These are phyloP conservation scores for Paramyrothecium roridum DNA, from an alignment of 2,329 filamentous ascomycete genomes.

Conservation along the genomic window DNA sequence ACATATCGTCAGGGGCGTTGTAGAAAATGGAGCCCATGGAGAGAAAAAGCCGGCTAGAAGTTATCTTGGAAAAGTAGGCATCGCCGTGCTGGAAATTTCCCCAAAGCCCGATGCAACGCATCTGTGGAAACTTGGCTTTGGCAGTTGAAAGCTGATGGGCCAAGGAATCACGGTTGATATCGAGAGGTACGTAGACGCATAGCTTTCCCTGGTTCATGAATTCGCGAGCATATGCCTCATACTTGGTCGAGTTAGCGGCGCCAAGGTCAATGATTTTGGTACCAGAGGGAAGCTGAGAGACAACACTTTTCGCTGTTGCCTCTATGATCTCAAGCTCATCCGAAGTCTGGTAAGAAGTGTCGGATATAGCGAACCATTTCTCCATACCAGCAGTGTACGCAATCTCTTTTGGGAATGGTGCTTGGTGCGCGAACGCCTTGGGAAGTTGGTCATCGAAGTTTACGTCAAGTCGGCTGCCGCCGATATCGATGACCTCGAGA, in stretches of 20 bases:
- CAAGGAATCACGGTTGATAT: constrained; percentile 8
- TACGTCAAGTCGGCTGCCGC: constrained; percentile 8
- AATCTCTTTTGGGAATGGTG: constrained; percentile 18
- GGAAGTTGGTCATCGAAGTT: constrained; percentile 8
- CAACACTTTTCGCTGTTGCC: constrained; percentile 9
- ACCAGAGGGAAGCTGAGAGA: constrained; percentile 3
- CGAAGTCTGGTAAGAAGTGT: constrained; percentile 12
- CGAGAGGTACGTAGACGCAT: constrained; percentile 12
- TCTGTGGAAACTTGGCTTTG: constrained; percentile 5
- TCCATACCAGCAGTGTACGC: constrained; percentile 16
- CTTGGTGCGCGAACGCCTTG: constrained; percentile 6
- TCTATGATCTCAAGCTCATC: constrained; percentile 14
- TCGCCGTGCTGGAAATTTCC: constrained; percentile 16
- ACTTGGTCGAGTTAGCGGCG: constrained; percentile 15
- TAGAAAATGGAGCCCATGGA: constrained; percentile 13
- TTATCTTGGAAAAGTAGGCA: constrained; percentile 6
- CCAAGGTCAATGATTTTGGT: constrained; percentile 14
- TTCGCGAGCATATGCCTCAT: constrained; percentile 12
- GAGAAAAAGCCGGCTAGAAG: constrained; percentile 7
- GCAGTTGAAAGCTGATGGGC: constrained; percentile 7
- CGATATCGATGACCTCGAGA: constrained; percentile 14
- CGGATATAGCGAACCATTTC: constrained; percentile 11
- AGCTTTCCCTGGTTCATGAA: constrained; percentile 11
- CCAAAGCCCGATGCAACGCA: constrained; percentile 13
- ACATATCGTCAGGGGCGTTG: constrained; percentile 13